These are phyloP conservation scores for Apiospora pterosperma DNA, from an alignment of 2,329 filamentous ascomycete species.

Conservation along the genomic window DNA sequence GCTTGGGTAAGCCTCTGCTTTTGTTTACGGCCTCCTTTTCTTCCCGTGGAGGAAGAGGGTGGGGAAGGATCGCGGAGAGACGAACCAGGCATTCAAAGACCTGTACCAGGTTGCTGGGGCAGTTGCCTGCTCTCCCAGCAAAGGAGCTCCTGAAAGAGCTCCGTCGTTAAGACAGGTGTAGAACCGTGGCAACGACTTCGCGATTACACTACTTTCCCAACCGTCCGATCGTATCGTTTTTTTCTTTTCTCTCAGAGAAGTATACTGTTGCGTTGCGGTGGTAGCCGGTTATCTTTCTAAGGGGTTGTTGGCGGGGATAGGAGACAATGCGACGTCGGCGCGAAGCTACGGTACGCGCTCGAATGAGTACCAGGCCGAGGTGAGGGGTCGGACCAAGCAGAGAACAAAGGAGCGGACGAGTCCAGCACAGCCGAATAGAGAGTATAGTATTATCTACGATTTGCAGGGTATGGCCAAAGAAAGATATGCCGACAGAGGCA, in stretches of 20 bases:
- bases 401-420: slow-evolving; percentile 12
- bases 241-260: too few species aligned
- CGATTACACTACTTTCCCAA: not conserved
- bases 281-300: not conserved
- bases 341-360: slow-evolving; percentile 4
- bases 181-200: not conserved
- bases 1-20: slow-evolving; percentile 27
- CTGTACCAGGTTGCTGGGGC: slow-evolving; percentile 24
- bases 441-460: slow-evolving; percentile 3
- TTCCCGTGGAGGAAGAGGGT: slow-evolving; percentile 24
- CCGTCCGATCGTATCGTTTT: not conserved
- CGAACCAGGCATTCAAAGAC: slow-evolving; percentile 33
- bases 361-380: not conserved
- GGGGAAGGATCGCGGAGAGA: slow-evolving; percentile 27
- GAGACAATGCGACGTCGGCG: not conserved
- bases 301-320: not conserved
- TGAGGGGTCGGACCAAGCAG: slow-evolving; percentile 5
- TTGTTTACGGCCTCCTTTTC: slow-evolving; percentile 22
- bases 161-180: not conserved
- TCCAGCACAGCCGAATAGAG: slow-evolving; percentile 13
- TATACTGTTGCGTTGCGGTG: not conserved
- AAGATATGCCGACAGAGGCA: not conserved
- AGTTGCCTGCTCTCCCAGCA: slow-evolving; percentile 31
- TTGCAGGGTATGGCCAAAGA: not conserved
- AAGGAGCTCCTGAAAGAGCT: slow-evolving; percentile 22